Conservation (phyloP, 768 basidiomycete species). For the Myochromella boudieri region DNA sequence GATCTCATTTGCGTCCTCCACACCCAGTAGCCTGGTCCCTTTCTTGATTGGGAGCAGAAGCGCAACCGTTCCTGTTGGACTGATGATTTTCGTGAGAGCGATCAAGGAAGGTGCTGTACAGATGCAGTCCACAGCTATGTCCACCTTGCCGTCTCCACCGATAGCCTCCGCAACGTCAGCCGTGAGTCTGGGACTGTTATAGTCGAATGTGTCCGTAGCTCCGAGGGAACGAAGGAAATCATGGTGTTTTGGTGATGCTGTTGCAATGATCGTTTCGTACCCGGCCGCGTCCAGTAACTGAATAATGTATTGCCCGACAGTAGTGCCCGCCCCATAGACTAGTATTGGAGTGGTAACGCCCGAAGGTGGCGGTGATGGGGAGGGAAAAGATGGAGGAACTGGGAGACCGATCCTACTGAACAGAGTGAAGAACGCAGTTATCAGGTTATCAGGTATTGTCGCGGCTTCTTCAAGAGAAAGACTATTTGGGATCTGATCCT, state of each 20-base stretch:
- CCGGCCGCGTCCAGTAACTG: conserved; percentile 37
- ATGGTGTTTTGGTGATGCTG: conserved; percentile 31
- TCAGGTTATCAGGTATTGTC: conserved; percentile 41
- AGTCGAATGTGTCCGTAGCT: conserved; percentile 36
- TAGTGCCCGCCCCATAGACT: conserved; percentile 43
- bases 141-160: conserved; percentile 25
- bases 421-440: conserved; percentile 38
- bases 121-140: conserved; percentile 32
- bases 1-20: conserved; percentile 26
- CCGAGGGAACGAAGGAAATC: conserved; percentile 27
- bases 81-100: conserved; percentile 35
- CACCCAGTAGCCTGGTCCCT: conserved; percentile 33
- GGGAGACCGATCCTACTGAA: conserved; percentile 35
- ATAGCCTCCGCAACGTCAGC: conserved; percentile 27
- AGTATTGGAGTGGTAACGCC: conserved; percentile 32
- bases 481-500: conserved; percentile 43
- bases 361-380: conserved; percentile 23
- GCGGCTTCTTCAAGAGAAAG: conserved; percentile 36
- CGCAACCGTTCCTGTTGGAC: conserved; percentile 38
- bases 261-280: conserved; percentile 38
- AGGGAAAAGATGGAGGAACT: conserved; percentile 29
- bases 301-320: conserved; percentile 33
- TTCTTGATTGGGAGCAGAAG: conserved; percentile 48
- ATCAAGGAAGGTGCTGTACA: conserved; percentile 32
- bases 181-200: conserved; percentile 27